Conservation (phyloP, 371 early-diverging fungal genomes). For the Mortierella sp. region DNA sequence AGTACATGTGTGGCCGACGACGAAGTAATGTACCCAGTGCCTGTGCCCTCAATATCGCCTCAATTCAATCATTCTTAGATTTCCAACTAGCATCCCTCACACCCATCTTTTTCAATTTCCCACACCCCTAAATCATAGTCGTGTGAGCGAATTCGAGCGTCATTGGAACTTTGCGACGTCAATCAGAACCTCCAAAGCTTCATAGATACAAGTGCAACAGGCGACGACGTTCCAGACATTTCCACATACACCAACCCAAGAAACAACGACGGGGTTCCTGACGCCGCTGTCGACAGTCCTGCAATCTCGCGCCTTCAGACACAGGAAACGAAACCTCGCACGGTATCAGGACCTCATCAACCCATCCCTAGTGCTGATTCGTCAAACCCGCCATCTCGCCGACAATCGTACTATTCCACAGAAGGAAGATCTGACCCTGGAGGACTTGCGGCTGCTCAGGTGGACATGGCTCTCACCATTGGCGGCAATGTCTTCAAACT, state of each 20-base stretch:
- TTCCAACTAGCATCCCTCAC: not conserved
- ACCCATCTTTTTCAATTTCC: not conserved
- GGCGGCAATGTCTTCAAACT: slow-evolving; percentile 70
- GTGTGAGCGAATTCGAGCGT: slow-evolving; percentile 79
- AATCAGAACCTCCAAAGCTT: slow-evolving; percentile 79
- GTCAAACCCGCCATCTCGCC: slow-evolving; percentile 27
- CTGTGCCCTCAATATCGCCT: not conserved
- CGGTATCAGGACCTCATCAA: slow-evolving; percentile 61
- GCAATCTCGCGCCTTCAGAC: not conserved
- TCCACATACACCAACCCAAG: slow-evolving; percentile 22
- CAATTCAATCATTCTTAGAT: not conserved
- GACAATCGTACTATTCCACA: slow-evolving; percentile 25
- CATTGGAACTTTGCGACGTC: slow-evolving; percentile 80
- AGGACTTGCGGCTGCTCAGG: slow-evolving; percentile 26
- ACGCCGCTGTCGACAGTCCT: not conserved
- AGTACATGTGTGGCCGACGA: slow-evolving; percentile 89
- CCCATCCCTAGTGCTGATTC: slow-evolving; percentile 57
- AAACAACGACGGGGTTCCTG: not conserved
- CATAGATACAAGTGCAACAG: slow-evolving; percentile 81
- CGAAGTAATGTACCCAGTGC: slow-evolving; percentile 66
- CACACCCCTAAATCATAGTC: slow-evolving; percentile 59
- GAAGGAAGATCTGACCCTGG: slow-evolving; percentile 20
- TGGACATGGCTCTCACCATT: slow-evolving; percentile 66
- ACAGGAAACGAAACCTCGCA: slow-evolving; percentile 59
- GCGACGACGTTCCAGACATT: slow-evolving; percentile 66